Conservation (phyloP, 2,329 filamentous ascomycete genomes). For the Coniochaeta sp. region DNA sequence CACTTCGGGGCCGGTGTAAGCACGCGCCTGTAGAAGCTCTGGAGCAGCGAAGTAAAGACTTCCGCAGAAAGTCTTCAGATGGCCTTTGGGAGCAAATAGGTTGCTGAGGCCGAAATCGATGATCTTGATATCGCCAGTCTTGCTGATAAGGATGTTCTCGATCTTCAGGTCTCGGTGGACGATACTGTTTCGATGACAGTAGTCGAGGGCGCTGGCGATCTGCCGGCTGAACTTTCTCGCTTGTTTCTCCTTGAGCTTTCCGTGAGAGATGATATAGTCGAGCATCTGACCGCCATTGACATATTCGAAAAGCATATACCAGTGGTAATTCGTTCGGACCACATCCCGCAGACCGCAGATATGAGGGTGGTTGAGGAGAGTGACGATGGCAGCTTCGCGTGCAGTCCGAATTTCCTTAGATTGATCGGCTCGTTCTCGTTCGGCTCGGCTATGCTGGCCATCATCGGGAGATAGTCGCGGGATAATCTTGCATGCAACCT, state of each 20-base stretch:
- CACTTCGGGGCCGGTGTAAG: conserved; percentile 93
- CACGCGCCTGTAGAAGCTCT: conserved; percentile 84
- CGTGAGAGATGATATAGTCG: conserved; percentile 98
- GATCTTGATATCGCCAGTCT: conserved; percentile 98
- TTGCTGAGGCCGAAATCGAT: conserved; percentile 98
- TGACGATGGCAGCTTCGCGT: conserved; percentile 92
- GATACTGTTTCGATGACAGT: conserved; percentile 96
- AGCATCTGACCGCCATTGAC: conserved; percentile 99
- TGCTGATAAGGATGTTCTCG: conserved; percentile 98
- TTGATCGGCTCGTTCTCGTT: conserved; percentile 86
- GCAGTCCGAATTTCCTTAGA: conserved; percentile 95
- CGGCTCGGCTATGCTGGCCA: conserved; percentile 58
- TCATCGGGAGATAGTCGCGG: conserved; percentile 86
- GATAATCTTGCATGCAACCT: conserved; percentile 97
- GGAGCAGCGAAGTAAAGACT: conserved; percentile 97
- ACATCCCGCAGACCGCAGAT: conserved; percentile 95
- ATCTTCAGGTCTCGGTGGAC: conserved; percentile 97
- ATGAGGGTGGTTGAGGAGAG: conserved; percentile 86
- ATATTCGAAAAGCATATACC: conserved; percentile 99
- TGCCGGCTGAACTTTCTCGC: conserved; percentile 96
- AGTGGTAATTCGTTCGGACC: conserved; percentile 92
- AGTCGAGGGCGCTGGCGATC: conserved; percentile 93
- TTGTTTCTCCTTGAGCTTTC: conserved; percentile 95
- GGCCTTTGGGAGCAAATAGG: conserved; percentile 75
- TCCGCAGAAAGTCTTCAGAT: conserved; percentile 94